These are phyloP conservation scores for Starmerella tilneyi DNA, from an alignment of 805 yeast species.

Conservation along the genomic window DNA sequence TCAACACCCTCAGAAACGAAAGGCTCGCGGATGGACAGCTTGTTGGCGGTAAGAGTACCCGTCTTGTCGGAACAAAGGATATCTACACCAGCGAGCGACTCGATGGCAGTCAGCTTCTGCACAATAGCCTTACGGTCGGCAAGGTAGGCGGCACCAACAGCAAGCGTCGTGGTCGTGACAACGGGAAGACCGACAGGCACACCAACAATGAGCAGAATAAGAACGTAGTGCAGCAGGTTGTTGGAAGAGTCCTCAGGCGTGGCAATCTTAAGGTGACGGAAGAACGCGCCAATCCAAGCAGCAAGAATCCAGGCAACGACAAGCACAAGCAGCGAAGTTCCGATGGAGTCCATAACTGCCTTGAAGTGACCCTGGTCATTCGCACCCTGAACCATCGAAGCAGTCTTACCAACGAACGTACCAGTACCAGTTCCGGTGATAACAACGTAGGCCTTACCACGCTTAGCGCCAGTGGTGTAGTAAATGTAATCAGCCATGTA, in stretches of 20 bases:
- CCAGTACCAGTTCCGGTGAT: conserved; percentile 90
- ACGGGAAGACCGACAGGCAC: conserved; percentile 98
- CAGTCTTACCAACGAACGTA: conserved; percentile 96
- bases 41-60: conserved; percentile 95
- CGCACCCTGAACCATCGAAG: conserved; percentile 93
- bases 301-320: conserved; percentile 75
- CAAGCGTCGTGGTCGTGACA: conserved; percentile 96
- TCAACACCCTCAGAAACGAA: conserved; percentile 97
- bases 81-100: conserved; percentile 94
- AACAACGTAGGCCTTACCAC: conserved; percentile 91
- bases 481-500: conserved; percentile 78
- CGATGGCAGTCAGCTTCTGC: conserved; percentile 91
- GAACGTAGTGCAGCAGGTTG: conserved; percentile 73
- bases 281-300: conserved; percentile 92
- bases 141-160: conserved; percentile 98
- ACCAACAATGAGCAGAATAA: conserved; percentile 93
- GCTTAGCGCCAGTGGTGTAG: conserved; percentile 91
- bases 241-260: conserved; percentile 36
- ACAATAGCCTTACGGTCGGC: conserved; percentile 96
- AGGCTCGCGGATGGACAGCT: conserved; percentile 90
- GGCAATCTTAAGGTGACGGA: conserved; percentile 83
- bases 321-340: conserved; percentile 79
- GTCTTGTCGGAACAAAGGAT: conserved; percentile 94
- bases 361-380: conserved; percentile 96
- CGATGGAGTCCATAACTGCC: conserved; percentile 94